Base-by-base conservation (phyloP, 768 basidiomycete genomes). In the Scleroderma citrinum region DNA sequence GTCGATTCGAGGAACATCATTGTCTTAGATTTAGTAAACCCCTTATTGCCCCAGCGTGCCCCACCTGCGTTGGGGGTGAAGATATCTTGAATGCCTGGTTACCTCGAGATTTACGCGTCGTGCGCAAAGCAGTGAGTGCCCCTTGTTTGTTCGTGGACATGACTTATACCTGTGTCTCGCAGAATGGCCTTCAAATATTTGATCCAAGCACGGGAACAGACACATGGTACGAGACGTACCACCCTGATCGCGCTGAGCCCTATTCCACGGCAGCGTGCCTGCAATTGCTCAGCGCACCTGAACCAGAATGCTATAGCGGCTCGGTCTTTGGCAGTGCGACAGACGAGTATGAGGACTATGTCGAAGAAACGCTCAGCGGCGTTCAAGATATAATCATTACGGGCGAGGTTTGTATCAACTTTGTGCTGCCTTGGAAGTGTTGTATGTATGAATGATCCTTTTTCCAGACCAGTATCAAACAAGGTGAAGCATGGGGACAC, bases 341-440 rank as follows among this genome's bases (percentile, higher is more conserved):
- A 29, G 69, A 75, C 16, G 68, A 71, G 50, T 71, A 69, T 38
- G 65, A 66, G 41, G 70, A 76, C 56, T 62, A 62, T 16, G 67
- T 69, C 16, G 64, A 65, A 59, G 65, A 74, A 44, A 49, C 56
- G 7, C 56, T 56, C 4, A 75, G 72, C 49, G 74, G 74, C 30
- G 64, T 79, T n/a, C 61, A 65, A 46, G 78, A 80, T 54, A 76
- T 80, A 29, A 61, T 81, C 51, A 65, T 80, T 46, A 76, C 76
- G 13, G 79, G 78, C 31, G 68, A 76, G 59, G 76, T 76, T 50
- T 20, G 71, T 57, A 40, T 47, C 23, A 31, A 19, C n/a, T 23
- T 30, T 31, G 16, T 39, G 38, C 17, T 3, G 10, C 2, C 23
- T 3, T 26, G 11, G 40, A 38, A 21, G 24, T 14, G 23, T 23